A percentile compares a stretch with the other conserved stretches of the same genome.
These are phyloP conservation scores for Rhizopogon rudus DNA, from an alignment of 768 basidiomycete genomes.

Conservation along the genomic window DNA sequence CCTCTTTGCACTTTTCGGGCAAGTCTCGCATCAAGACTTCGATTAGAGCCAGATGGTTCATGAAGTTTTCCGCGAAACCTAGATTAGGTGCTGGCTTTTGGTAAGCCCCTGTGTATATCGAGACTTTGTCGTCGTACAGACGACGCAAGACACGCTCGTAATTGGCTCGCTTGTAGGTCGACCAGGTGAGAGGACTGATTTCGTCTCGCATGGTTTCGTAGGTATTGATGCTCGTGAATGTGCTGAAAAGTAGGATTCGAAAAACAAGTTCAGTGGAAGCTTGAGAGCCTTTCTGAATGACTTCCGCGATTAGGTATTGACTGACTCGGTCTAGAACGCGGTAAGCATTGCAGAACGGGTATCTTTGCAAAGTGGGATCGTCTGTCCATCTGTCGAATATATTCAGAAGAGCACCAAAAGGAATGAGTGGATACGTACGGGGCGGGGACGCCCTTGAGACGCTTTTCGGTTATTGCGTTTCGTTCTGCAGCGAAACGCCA, in stretches of 20 bases:
- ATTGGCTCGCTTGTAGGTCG: constrained; percentile 42
- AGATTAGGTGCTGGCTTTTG: constrained; percentile 65
- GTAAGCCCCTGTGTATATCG: constrained; percentile 70
- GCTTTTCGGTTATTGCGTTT: constrained; percentile 50
- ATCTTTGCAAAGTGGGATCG: constrained; percentile 49
- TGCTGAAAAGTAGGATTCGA: constrained; percentile 66
- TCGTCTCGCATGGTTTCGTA: constrained; percentile 55
- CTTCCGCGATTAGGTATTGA: constrained; percentile 64
- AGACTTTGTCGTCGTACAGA: constrained; percentile 30
- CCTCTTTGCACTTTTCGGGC: constrained; percentile 39
- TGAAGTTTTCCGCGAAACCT: constrained; percentile 39
- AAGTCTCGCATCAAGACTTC: constrained; percentile 59
- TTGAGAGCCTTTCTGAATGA: constrained; percentile 66
- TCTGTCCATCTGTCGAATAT: constrained; percentile 55
- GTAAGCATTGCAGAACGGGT: constrained; percentile 70
- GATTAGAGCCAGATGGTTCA: constrained; percentile 61
- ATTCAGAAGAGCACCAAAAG: neutral
- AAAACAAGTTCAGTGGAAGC: constrained; percentile 60
- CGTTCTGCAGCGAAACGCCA: constrained; percentile 56
- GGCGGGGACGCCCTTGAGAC: constrained; percentile 41
- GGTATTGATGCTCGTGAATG: constrained; percentile 67
- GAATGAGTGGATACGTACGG: constrained; percentile 40
- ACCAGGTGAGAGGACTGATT: constrained; percentile 60
- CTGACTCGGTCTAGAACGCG: constrained; percentile 67
- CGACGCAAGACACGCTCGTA: constrained; percentile 50